These are phyloP conservation scores for Castanea sativa DNA, from an alignment of 306 rosid genomes.

Conservation along the genomic window DNA sequence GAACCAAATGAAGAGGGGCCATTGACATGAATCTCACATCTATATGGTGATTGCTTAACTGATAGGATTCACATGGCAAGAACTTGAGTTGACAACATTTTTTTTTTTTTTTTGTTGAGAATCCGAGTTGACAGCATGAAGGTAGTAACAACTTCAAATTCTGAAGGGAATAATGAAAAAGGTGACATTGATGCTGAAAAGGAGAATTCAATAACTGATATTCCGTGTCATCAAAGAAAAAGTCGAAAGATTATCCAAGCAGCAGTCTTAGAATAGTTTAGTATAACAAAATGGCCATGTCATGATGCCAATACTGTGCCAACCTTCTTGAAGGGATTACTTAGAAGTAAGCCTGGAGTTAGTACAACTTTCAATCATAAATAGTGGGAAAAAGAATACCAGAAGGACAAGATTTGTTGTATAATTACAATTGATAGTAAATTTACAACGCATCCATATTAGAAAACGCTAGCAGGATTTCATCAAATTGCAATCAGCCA, in stretches of 20 bases:
- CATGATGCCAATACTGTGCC: background rate
- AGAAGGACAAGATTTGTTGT: background rate
- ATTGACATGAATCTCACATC: no score
- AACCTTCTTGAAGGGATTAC: background rate
- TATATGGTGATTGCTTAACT: no score
- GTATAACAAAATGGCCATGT: background rate
- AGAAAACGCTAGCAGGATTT: background rate
- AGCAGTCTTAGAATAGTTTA: background rate
- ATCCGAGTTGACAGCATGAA: no score
- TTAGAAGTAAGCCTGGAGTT: background rate
- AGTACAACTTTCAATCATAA: background rate
- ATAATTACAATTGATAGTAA: background rate
- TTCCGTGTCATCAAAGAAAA: background rate
- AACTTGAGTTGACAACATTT: no score
- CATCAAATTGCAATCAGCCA: conserved; percentile 1
- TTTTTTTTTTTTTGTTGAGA: no score
- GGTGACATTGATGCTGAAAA: no score
- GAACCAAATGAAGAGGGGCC: no score
- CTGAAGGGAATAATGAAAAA: no score
- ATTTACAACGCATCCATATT: background rate
- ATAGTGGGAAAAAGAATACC: background rate
- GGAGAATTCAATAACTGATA: background rate
- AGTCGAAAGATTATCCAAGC: background rate
- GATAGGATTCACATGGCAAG: no score
- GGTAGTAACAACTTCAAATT: no score